Base-by-base conservation (phyloP, 2,329 filamentous ascomycete genomes). In the Pyrenochaeta sp. region DNA sequence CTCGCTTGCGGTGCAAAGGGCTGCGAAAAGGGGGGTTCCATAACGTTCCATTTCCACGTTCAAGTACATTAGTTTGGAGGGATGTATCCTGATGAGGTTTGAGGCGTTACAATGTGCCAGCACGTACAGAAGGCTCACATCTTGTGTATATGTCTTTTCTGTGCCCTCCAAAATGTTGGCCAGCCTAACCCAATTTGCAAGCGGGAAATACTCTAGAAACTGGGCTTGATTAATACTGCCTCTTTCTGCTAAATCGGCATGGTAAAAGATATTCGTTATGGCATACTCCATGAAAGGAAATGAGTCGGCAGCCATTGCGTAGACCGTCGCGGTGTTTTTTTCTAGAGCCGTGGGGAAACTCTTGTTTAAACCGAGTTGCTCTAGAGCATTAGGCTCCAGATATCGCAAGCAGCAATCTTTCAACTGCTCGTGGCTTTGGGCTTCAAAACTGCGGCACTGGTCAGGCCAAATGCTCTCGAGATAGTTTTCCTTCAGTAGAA, bases 241-340 rank as follows among this genome's bases (percentile, higher is more conserved):
- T 13, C 61, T 57, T 46, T 71, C 66, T 32, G 80, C 78, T n/a
- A 25, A 24, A 52, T 83, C 64, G 19, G 81, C 74, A 59, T 84
- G 82, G 36, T 66, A 50, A 10, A 84, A 67, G 5, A 82, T n/a
- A 81, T 81, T 71, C 5, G 67, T 56, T 28, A 77, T 66, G 13
- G 81, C 77, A 62, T 84, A 84, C 48, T 78, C 59, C 5, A 86
- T 69, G 53, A 86, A 84, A 1, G 82, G 79, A 58, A 77, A 81
- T 30, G 64, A 59, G 45, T 19, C 19, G 19, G 19, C 19, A 19
- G 19, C 19, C 19, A 19, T 19, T 19, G 19, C 19, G 1, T 19
- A 19, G 19, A 19, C 19, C 19, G 19, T 19, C 19, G 19, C 19
- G 19, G 19, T 19, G 19, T 19, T 19, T 19, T 19, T 19, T 19